Percentiles rank a stretch among this genome's conserved stretches.
Conservation (phyloP, 2,329 filamentous ascomycete species). For the Hymenoscyphus fraxineus region DNA sequence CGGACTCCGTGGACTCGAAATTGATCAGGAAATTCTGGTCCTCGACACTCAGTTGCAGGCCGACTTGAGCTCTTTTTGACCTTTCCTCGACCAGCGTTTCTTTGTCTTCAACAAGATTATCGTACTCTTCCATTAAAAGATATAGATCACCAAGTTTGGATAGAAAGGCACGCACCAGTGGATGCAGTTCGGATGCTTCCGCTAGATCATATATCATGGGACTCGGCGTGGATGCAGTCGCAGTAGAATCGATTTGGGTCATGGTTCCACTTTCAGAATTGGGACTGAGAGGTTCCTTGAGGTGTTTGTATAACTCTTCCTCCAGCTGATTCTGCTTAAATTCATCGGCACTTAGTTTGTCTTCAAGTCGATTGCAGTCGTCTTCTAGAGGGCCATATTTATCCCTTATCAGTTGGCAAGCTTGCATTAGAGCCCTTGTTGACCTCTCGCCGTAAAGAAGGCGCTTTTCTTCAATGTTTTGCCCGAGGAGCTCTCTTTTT, state of each 20-base stretch:
- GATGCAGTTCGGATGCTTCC: constrained; percentile 20
- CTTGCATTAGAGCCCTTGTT: constrained; percentile 8
- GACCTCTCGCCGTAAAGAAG: constrained; percentile 1
- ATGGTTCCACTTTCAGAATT: neutral
- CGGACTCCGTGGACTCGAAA: constrained; percentile 9
- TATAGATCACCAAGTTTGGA: constrained; percentile 22
- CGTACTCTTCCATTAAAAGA: constrained; percentile 20
- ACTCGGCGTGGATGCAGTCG: too few relatives aligned
- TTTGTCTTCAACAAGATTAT: constrained; percentile 18
- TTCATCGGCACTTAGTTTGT: constrained; percentile 17
- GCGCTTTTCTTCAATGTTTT: neutral
- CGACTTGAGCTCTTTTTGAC: constrained; percentile 5
- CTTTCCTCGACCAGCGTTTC: constrained; percentile 16
- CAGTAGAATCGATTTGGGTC: neutral
- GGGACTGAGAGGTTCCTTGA: neutral
- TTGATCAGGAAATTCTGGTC: constrained; percentile 24
- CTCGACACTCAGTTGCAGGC: constrained; percentile 10
- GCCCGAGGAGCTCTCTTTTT: neutral
- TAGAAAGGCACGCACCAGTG: constrained; percentile 17
- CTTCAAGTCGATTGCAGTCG: constrained; percentile 23
- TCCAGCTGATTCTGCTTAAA: constrained; percentile 14
- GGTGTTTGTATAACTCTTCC: constrained; percentile 11
- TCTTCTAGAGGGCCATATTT: constrained; percentile 25
- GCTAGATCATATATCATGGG: neutral
- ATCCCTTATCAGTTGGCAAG: constrained; percentile 18